Conservation (phyloP, 345 rosid species). For the Gossypium turneri region DNA sequence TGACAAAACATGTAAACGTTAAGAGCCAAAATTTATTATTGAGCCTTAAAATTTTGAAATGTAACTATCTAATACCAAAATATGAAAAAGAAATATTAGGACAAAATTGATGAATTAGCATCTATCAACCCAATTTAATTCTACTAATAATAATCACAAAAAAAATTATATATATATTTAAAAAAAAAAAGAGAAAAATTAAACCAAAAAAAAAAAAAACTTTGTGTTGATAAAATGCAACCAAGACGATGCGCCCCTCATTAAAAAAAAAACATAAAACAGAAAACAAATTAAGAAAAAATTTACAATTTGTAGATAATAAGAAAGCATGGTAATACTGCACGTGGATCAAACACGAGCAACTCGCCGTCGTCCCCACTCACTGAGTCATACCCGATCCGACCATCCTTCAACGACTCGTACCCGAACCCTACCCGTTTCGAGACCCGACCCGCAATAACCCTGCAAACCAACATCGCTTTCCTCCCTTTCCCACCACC, state of each 20-base stretch:
- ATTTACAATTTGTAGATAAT: slow-evolving; percentile 80
- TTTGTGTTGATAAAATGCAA: slow-evolving; percentile 44
- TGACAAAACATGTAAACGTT: no score
- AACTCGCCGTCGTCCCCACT: slow-evolving; percentile 79
- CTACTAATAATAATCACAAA: slow-evolving; percentile 13
- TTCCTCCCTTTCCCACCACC: slow-evolving; percentile 82
- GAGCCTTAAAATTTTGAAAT: no score
- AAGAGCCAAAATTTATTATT: no score
- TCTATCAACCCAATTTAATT: slow-evolving; percentile 43
- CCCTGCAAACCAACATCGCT: slow-evolving; percentile 93
- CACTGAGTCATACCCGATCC: slow-evolving; percentile 79
- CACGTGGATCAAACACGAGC: slow-evolving; percentile 79
- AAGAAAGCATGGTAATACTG: slow-evolving; percentile 92
- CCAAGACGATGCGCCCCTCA: neutral
- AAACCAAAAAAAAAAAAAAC: slow-evolving; percentile 16
- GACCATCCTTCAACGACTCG: slow-evolving; percentile 40
- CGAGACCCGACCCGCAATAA: slow-evolving; percentile 80
- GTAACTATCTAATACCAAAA: no score
- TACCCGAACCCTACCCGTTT: slow-evolving; percentile 38
- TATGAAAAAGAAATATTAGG: neutral
- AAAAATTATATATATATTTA: neutral
- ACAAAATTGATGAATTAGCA: slow-evolving; percentile 25
- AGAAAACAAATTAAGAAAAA: neutral
- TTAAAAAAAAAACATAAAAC: slow-evolving; percentile 9
- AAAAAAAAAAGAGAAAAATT: neutral